phyloP scores from a whole-genome alignment of 78 protist species.

The Chrysochromulina parva region DNA sequence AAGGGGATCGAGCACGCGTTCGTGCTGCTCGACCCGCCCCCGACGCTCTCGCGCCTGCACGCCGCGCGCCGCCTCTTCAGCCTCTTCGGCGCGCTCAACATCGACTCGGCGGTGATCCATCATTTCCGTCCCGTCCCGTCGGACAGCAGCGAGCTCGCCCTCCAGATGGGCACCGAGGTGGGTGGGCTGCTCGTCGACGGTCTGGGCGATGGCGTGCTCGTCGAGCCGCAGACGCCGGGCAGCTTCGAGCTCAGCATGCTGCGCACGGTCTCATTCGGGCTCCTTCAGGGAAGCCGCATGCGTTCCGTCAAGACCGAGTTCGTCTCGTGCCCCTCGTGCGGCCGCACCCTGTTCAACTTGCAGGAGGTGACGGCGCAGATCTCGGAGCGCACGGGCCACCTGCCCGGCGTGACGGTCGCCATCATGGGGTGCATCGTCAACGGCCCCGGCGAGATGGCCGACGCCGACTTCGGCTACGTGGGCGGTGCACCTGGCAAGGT shows the following conservation, averaged over 20 bases:
- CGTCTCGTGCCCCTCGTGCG: slow-evolving; percentile 63
- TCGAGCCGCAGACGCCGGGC: neutral
- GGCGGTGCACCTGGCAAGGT: slow-evolving; percentile 60
- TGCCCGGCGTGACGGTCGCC: slow-evolving; percentile 59
- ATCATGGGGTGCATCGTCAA: slow-evolving; percentile 57
- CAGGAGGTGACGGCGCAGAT: slow-evolving; percentile 47
- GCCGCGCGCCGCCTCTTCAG: slow-evolving; percentile 43
- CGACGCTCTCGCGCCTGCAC: slow-evolving; percentile 29
- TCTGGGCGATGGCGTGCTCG: slow-evolving; percentile 38
- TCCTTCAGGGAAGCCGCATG: slow-evolving; percentile 51
- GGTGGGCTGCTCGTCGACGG: slow-evolving; percentile 45
- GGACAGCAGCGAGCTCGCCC: neutral
- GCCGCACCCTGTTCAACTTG: slow-evolving; percentile 58
- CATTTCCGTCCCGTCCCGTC: neutral
- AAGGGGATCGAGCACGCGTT: neutral
- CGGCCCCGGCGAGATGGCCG: slow-evolving; percentile 64
- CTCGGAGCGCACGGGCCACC: slow-evolving; percentile 42
- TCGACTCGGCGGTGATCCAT: slow-evolving; percentile 28
- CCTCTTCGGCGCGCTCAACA: neutral
- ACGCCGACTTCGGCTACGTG: slow-evolving; percentile 64
- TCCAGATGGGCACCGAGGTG: neutral
- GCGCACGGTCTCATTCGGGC: slow-evolving; percentile 38
- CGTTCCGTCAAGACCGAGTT: slow-evolving; percentile 60
- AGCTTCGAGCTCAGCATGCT: neutral
- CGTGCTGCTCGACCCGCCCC: neutral